phyloP scores from a whole-genome alignment of 768 basidiomycete genomes.

The Agrocybe praecox region DNA sequence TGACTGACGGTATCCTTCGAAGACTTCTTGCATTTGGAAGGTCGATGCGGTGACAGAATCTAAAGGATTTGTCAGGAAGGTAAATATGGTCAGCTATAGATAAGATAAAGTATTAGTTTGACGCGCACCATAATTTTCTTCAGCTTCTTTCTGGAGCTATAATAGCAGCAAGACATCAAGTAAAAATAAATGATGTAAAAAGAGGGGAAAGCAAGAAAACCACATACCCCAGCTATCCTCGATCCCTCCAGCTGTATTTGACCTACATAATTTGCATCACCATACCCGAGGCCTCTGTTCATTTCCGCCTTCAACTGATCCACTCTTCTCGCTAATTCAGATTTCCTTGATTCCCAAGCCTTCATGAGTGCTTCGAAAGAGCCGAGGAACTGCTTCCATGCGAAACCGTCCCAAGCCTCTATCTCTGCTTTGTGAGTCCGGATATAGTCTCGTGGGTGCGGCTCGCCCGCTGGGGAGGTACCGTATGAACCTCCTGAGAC shows the following conservation, averaged over 20 bases:
- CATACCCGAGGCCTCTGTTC: constrained; percentile 42
- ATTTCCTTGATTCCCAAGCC: constrained; percentile 65
- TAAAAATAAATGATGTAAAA: background rate
- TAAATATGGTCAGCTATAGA: background rate
- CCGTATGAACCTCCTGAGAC: constrained; percentile 15
- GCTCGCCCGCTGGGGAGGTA: constrained; percentile 37
- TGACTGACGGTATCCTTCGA: constrained; percentile 72
- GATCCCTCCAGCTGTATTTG: constrained; percentile 58
- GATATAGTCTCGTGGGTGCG: constrained; percentile 72
- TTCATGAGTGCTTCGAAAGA: constrained; percentile 66
- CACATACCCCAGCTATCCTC: constrained; percentile 61
- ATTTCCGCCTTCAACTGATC: constrained; percentile 47
- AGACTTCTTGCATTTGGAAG: constrained; percentile 80
- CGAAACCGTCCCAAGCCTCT: constrained; percentile 68
- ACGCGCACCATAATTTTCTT: constrained; percentile 48
- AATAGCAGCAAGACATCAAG: background rate
- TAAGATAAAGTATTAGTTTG: background rate
- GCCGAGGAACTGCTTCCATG: constrained; percentile 72
- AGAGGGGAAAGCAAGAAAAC: background rate
- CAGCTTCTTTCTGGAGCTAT: constrained; percentile 61
- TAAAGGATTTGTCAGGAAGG: constrained; percentile 20
- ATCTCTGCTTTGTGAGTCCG: constrained; percentile 66
- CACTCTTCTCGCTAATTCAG: constrained; percentile 51
- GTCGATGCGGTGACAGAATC: constrained; percentile 69
- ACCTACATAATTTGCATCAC: constrained; percentile 41